Conservation (phyloP, 176 grass and related monocot genomes). For the Chrysopogon serrulatus region DNA sequence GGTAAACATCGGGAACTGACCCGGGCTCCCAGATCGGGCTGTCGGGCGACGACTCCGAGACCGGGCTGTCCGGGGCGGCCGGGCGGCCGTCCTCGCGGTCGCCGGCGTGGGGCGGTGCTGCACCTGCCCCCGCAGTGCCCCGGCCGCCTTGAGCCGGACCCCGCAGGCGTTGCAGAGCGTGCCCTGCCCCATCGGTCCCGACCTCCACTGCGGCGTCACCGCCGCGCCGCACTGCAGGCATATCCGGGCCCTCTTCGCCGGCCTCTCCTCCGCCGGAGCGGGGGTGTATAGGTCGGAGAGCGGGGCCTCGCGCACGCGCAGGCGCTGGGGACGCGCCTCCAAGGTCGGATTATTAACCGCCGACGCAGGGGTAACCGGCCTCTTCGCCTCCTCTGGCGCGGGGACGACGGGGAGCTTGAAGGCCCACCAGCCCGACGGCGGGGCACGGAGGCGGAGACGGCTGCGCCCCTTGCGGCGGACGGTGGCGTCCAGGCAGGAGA, state of each 20-base stretch:
- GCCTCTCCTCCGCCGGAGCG: slow-evolving; percentile 23
- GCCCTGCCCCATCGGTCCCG: slow-evolving; percentile 58
- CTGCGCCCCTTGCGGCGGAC: slow-evolving; percentile 53
- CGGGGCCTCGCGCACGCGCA: neutral
- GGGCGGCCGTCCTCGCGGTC: neutral
- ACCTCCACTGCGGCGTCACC: slow-evolving; percentile 84
- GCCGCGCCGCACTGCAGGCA: slow-evolving; percentile 64
- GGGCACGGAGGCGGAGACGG: slow-evolving; percentile 22
- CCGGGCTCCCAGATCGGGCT: slow-evolving; percentile 31
- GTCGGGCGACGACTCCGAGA: slow-evolving; percentile 23
- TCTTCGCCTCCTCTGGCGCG: neutral
- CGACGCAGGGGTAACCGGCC: neutral
- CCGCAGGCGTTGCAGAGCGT: slow-evolving; percentile 88
- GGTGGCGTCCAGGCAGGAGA: slow-evolving; percentile 11
- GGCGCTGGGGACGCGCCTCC: neutral
- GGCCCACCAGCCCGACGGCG: slow-evolving; percentile 38
- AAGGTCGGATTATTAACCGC: neutral
- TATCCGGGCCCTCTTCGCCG: slow-evolving; percentile 34
- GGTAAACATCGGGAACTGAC: slow-evolving; percentile 19
- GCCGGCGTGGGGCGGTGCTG: slow-evolving; percentile 21
- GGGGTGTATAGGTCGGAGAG: neutral
- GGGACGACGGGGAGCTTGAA: slow-evolving; percentile 20
- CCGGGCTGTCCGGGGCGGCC: slow-evolving; percentile 29
- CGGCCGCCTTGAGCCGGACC: slow-evolving; percentile 46
- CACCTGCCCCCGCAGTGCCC: slow-evolving; percentile 54